Percentiles rank a stretch among this genome's conserved stretches.
Evolutionary conservation across 176 grass and related monocot species (phyloP).

Genomic region (Carex pumila): DNA sequence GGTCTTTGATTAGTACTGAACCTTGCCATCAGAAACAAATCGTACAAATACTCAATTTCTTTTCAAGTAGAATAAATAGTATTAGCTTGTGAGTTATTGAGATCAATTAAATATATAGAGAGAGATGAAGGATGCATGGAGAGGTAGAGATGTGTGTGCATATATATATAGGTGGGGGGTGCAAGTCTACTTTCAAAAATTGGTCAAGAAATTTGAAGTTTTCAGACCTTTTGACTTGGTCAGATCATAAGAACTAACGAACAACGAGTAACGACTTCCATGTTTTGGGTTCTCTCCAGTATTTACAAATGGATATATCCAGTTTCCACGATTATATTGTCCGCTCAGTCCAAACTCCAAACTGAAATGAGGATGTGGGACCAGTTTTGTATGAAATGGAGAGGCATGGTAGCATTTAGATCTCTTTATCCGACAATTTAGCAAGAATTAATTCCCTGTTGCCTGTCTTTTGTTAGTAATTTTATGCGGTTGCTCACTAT

Average conservation of each 20-base stretch:
- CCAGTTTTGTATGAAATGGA: neutral
- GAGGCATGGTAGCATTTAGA: neutral
- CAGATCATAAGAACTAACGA: neutral
- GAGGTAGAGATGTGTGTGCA: neutral
- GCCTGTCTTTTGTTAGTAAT: no score
- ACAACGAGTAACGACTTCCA: no score
- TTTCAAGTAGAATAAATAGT: neutral
- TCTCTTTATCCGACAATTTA: no score
- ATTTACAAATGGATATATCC: no score
- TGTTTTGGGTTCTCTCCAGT: neutral
- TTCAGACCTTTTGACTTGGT: neutral
- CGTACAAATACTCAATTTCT: neutral
- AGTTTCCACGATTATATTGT: no score
- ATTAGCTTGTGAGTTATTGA: neutral
- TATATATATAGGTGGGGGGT: neutral
- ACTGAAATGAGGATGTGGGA: neutral
- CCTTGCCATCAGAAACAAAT: neutral
- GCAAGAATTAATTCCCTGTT: no score
- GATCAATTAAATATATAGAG: neutral
- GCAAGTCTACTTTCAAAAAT: neutral
- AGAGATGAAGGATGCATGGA: neutral
- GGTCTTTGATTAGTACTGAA: conserved; percentile 2
- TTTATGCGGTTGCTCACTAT: no score
- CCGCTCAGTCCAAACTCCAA: neutral
- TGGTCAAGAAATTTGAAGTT: neutral